Base-by-base conservation (phyloP, 202 grass and related monocot genomes). In the Elaeis oleifera region DNA sequence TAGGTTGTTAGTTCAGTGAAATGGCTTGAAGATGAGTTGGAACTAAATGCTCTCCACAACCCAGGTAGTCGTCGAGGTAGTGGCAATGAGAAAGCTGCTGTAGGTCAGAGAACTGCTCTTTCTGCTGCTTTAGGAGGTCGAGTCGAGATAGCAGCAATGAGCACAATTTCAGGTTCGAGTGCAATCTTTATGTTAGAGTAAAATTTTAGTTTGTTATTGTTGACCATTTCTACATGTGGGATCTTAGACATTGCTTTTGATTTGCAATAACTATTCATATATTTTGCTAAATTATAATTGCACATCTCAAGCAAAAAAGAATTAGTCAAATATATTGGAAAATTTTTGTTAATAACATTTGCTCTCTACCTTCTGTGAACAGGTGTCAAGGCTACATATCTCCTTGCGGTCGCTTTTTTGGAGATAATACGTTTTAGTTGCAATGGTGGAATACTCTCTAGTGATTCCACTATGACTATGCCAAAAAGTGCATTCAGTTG, bases 1-100 rank as follows among this genome's bases (percentile, higher is more conserved):
- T 72, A 97, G 94, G 94, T 97, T 80, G 94, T 92, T 64, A 97
- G 82, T 77, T 97, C 94, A 68, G 94, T 92, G 68, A 97, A 97
- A 76, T 97, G 88, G 88, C 88, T 97, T 69, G 94, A 97, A 86
- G 94, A 97, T 80, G 94, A 97, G 77, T 70, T 97, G 69, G 94
- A 97, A 74, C 72, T 97, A 65, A 97, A 97, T 77, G 88, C 94
- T 71, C 74, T 97, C 52, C 88, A 92, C 76, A 92, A 86, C 59
- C 92, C 87, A 71, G 81, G 91, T 71, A 96, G 91, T 77, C 83
- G 81, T 21, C 59, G 77, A 79, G 87, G 71, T 74, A 86, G 49
- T 89, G 80, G 77, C 68, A 89, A 97, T 71, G 94, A 97, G 84
- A 97, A 92, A 67, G 82, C 84, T 71, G 94, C 79, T 64, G 72